Evolutionary conservation across 495 filamentous ascomycete genomes (phyloP), one percentile per base, ranked within the genome.

Genomic region (Neohortaea acidophila): DNA sequence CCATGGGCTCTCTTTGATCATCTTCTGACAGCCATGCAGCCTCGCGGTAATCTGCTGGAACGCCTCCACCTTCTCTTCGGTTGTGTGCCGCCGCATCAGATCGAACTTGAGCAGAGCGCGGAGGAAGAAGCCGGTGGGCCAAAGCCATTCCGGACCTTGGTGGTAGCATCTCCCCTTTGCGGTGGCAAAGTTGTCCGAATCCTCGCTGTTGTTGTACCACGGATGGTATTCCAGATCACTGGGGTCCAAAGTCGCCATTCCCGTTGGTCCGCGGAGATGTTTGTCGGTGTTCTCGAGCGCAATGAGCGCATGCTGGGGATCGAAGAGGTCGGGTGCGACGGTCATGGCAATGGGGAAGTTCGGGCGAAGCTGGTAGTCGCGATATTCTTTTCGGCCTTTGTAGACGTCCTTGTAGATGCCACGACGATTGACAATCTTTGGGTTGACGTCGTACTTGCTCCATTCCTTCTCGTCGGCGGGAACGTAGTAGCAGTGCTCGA

Each of bases 401-500:
- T 87, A 93, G 4, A 96, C 66, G 57, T 99, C 91, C 61, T 96
- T 99, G 66, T 96, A 99, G 56, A 99, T 89, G 38, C 89, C 91
- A 17, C 86, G 75, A 27, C 89, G 78, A 58, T 85, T 83, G 59
- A 94, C 62, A 30, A 92, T 64, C 5, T 60, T 63, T 9, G 80
- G 29, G 59, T 94, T 87, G 47, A 96, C 65, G 47, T 84, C 82
- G 59, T 91, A 84, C 13, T 77, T 56, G 30, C 39, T 35, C 53
- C 94, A 86, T 12, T 93, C 76, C 0, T 62, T 64, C 7, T 70
- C 47, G 33, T 77, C 62, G 9, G 65, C 37, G 4, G 91, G 91
- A 23, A 99, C 63, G 49, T 81, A 94, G 64, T 84, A 99, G 60
- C 77, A 81, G 15, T 73, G 70, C 51, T 96, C 89, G 53, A 99